Evolutionary conservation across 768 basidiomycete species (phyloP).

Genomic region (Amanita muscaria): DNA sequence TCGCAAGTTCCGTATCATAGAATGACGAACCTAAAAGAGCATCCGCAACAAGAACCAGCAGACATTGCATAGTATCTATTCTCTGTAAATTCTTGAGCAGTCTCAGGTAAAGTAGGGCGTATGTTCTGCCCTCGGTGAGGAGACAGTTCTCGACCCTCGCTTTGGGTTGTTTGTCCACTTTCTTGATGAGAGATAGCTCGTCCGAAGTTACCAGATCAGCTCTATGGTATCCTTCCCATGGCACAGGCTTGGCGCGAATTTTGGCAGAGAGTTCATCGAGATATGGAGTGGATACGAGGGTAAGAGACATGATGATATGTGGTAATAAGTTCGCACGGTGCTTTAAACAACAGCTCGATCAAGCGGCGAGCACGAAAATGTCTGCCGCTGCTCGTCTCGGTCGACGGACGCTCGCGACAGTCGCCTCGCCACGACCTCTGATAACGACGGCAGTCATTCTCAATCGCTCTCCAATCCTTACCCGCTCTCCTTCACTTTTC

Average conservation of each 20-base stretch:
- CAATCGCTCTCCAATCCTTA: conserved; percentile 70
- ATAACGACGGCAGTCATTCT: conserved; percentile 60
- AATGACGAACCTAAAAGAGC: conserved; percentile 56
- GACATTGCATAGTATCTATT: conserved; percentile 81
- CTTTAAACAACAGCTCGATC: too few species aligned
- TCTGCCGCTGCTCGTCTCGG: too few species aligned
- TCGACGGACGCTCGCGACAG: too few species aligned
- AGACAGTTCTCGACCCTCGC: conserved; percentile 69
- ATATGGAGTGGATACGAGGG: conserved; percentile 72
- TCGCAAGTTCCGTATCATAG: too few species aligned
- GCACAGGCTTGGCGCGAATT: conserved; percentile 84
- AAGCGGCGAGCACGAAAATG: too few species aligned
- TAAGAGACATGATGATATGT: conserved; percentile 52
- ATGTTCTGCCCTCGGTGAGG: conserved; percentile 73
- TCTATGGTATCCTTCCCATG: conserved; percentile 94
- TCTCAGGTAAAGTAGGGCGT: conserved; percentile 83
- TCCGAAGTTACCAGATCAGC: conserved; percentile 84
- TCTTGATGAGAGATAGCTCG: conserved; percentile 83
- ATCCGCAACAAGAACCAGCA: conserved; percentile 83
- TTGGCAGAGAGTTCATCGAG: conserved; percentile 84
- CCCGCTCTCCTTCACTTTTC: conserved; percentile 62
- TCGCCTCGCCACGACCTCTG: conserved; percentile 5
- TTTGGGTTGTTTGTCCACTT: conserved; percentile 74
- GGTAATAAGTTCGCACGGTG: conserved; percentile 4
- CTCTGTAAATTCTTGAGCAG: conserved; percentile 78